These are phyloP conservation scores for Beverwykella pulmonaria DNA, from an alignment of 495 filamentous ascomycete genomes.

Conservation along the genomic window DNA sequence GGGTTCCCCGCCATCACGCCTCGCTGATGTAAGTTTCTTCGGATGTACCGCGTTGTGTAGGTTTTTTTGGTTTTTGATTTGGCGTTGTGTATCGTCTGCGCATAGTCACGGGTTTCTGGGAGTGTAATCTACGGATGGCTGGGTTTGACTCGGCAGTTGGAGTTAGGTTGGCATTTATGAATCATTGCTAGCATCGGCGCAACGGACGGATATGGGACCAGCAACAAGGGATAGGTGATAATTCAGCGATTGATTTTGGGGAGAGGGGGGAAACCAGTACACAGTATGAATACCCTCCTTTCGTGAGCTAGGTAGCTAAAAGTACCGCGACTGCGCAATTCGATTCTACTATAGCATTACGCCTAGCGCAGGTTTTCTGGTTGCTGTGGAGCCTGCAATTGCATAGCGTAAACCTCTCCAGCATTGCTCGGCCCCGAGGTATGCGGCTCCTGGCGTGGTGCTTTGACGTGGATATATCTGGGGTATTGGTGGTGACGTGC, in stretches of 20 bases:
- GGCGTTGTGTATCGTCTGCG: neutral
- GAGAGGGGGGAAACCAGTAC: neutral
- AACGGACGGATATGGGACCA: neutral
- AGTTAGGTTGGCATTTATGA: neutral
- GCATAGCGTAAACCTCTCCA: neutral
- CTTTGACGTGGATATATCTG: neutral
- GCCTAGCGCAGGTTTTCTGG: neutral
- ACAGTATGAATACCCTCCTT: constrained; percentile 28
- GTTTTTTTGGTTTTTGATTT: constrained; percentile 15
- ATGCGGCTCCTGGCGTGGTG: neutral
- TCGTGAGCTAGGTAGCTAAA: neutral
- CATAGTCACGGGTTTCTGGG: neutral
- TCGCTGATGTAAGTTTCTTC: constrained; percentile 27
- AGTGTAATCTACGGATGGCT: neutral
- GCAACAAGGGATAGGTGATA: neutral
- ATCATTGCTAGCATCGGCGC: constrained; percentile 18
- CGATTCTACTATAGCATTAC: neutral
- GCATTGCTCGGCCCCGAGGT: neutral
- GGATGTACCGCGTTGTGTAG: neutral
- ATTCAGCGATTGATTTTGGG: neutral
- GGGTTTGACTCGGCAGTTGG: constrained; percentile 9
- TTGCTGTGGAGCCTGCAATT: neutral
- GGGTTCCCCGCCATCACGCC: constrained; percentile 40
- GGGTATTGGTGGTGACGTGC: neutral
- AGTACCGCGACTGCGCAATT: neutral